Base-by-base conservation (phyloP, 2,329 filamentous ascomycete genomes). In the Diplodia scrobiculata region DNA sequence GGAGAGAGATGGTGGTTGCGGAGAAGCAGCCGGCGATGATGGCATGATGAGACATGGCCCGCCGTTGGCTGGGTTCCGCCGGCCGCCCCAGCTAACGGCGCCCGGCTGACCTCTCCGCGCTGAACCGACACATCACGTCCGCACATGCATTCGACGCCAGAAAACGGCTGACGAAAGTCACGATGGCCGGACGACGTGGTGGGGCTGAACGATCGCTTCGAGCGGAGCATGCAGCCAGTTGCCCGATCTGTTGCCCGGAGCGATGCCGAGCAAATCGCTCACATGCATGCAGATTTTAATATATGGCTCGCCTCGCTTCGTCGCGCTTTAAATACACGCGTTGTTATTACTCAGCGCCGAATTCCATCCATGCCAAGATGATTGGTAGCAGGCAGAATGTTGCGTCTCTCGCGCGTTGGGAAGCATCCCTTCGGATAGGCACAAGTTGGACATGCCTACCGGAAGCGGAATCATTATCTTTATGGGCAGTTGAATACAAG, bases 1-100 rank as follows among this genome's bases (percentile, higher is more conserved):
- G 58, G 14, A 6, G 25, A 41, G n/a, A 25, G 38, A 10, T 17
- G 45, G 58, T 36, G 45, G 45, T 62, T 62, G 58, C 38, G 58
- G 58, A 62, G 58, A 51, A 50, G 29, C 10, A 10, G 41, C 58
- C n/a, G 58, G 34, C 45, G 41, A 62, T 62, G 58, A 62, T 50
- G 58, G 29, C 58, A 62, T 62, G 29, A 50, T 36, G 58, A n/a
- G 32, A 47, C 38, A 19, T 7, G 34, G 34, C 34, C 34, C 34
- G 53, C 32, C 34, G 21, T 41, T 19, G 45, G 29, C 38, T 21
- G 19, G 58, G 19, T 32, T 53, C 27, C 34, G n/a, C 25, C 32
- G 9, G 9, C 21, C 41, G 45, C 58, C 58, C 58, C 32, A 19
- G 25, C 41, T 36, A 45, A 60, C 55, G 41, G 55, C 41, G 25